Evolutionary conservation across 2,329 filamentous ascomycete genomes (phyloP).

Genomic region (Curvularia sp.): DNA sequence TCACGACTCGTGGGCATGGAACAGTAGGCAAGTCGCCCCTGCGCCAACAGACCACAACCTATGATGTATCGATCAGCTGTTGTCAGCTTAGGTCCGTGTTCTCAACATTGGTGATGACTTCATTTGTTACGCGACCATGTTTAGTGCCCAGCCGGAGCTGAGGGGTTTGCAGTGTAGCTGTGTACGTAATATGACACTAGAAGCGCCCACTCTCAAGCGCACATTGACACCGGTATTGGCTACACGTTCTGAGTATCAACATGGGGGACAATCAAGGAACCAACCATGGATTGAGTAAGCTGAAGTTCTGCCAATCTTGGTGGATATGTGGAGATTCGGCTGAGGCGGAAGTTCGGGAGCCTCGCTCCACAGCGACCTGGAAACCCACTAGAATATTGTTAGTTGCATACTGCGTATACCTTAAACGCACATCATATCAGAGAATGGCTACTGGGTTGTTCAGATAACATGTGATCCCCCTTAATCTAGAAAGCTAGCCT

Average conservation of each 20-base stretch:
- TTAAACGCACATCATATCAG: neutral
- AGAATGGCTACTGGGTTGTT: neutral
- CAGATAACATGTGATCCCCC: neutral
- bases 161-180: neutral
- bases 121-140: neutral
- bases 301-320: neutral
- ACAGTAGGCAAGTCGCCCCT: neutral
- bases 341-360: neutral
- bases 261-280: neutral
- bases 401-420: neutral
- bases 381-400: neutral
- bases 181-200: neutral
- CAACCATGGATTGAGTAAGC: neutral
- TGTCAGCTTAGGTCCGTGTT: neutral
- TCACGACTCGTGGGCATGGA: neutral
- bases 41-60: neutral
- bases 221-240: neutral
- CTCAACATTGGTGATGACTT: neutral
- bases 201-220: neutral
- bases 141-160: neutral
- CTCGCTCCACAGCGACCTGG: neutral
- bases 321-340: neutral
- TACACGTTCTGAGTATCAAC: neutral
- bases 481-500: neutral
- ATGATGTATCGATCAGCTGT: neutral